phyloP scores from a whole-genome alignment of 1,139 yeast species.

The Pneumocystis oryctolagi region DNA sequence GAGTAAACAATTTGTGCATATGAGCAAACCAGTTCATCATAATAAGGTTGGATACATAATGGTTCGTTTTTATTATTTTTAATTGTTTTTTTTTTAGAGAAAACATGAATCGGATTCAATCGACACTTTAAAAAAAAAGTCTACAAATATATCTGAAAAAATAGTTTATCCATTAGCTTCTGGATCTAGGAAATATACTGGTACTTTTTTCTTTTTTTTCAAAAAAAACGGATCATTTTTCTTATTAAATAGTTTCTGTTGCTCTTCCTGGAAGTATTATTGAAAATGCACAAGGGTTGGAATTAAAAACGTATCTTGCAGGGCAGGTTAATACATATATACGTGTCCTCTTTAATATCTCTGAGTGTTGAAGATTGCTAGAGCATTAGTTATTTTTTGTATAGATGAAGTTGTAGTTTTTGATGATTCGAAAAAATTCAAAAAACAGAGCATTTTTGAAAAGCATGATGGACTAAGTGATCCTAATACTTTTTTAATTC shows the following conservation, averaged over 20 bases:
- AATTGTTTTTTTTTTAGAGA: not conserved
- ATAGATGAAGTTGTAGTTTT: slow-evolving; percentile 11
- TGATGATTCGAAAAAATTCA: slow-evolving; percentile 6
- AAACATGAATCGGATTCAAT: not conserved
- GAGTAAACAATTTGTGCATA: too few species aligned
- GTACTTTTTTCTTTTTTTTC: not conserved
- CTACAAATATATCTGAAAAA: not conserved
- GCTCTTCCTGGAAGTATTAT: slow-evolving; percentile 12
- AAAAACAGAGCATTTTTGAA: not conserved
- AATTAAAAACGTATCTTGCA: slow-evolving; percentile 9
- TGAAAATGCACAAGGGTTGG: slow-evolving; percentile 8
- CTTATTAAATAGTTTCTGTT: slow-evolving; percentile 7
- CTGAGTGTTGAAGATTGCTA: slow-evolving; percentile 4
- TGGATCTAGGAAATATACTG: not conserved
- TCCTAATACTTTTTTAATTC: slow-evolving; percentile 6
- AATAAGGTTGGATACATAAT: too few species aligned
- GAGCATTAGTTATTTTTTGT: slow-evolving; percentile 8
- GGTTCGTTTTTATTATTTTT: too few species aligned
- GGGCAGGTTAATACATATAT: slow-evolving; percentile 2
- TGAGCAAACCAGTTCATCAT: too few species aligned
- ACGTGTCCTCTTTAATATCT: not conserved
- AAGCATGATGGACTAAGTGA: slow-evolving; percentile 5
- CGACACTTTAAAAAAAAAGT: not conserved
- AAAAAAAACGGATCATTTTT: not conserved
- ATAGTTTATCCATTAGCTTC: not conserved